A percentile compares a stretch with the other conserved stretches of the same genome.
Evolutionary conservation across 2,329 filamentous ascomycete species (phyloP).

Genomic region (Immersiporthe knoxdaviesiana): DNA sequence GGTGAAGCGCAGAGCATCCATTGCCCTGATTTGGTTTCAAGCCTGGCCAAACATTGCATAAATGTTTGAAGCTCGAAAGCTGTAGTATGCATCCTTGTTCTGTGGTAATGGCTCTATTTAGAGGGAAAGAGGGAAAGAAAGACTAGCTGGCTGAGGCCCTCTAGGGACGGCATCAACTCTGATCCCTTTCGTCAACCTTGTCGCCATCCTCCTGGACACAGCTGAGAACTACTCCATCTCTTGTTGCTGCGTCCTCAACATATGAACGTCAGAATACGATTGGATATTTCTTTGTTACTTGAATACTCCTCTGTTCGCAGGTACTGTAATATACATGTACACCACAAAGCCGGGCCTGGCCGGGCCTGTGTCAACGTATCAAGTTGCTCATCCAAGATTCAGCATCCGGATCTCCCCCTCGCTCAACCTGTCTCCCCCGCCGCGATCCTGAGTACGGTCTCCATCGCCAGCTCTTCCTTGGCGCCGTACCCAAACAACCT

Average conservation of each 20-base stretch:
- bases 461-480: constrained; percentile 37
- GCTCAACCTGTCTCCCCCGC: constrained; percentile 23
- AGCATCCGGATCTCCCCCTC: constrained; percentile 16
- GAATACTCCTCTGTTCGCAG: not conserved
- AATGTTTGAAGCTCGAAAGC: too few species aligned
- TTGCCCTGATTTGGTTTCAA: too few species aligned
- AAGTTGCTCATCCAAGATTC: not conserved
- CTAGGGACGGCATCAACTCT: too few species aligned
- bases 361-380: not conserved
- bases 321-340: not conserved
- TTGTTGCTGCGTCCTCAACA: not conserved
- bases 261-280: too few species aligned
- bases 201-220: not conserved
- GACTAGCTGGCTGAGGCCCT: too few species aligned
- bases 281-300: not conserved
- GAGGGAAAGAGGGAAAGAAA: too few species aligned
- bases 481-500: constrained; percentile 40
- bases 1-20: too few species aligned
- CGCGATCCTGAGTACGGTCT: constrained; percentile 39
- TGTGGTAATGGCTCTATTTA: too few species aligned
- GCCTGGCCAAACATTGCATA: too few species aligned
- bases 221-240: not conserved
- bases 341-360: too few species aligned
- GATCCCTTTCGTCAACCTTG: not conserved
- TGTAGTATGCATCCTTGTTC: too few species aligned